Base-by-base conservation (phyloP, 495 filamentous ascomycete species). In the Copromyces sp. region DNA sequence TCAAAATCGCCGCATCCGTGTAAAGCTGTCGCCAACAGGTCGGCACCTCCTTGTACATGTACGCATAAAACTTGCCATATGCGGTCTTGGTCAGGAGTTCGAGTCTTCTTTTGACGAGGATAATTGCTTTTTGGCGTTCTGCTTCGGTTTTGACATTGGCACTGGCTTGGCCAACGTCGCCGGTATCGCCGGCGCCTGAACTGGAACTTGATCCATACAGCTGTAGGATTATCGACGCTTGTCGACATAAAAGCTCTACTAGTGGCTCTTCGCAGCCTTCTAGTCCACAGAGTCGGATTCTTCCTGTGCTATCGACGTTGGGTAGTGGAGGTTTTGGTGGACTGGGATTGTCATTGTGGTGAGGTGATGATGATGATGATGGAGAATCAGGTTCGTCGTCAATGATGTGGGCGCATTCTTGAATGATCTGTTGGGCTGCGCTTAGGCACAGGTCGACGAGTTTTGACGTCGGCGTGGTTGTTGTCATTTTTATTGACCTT, bases 21-120 rank as follows among this genome's bases (percentile, higher is more conserved):
- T 92, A 96, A 14, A 96, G 82, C 69, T 89, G 85, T 17, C 89
- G 86, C 94, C 94, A 97, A 78, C 89, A 91, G 3, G 74, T 69
- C 0, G 93, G 89, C 5, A 97, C 91, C 73, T 93, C 86, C 75
- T 87, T 89, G 82, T 90, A 97, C 5, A 91, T 87, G 73, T 87
- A 95, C 4, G 91, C 87, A 76, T 92, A 91, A 77, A 97, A 86
- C 73, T 92, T 91, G 35, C 81, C 75, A 42, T 85, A 86, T 3
- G 88, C 81, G 45, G 83, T 73, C 0, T 77, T 72, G 3, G 82
- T 73, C 12, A 88, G 68, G 71, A 86, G 84, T 68, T 85, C 81
- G 35, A 87, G 74, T 68, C 86, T 79, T 69, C 76, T 70, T n/a
- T 75, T 76, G 6, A 80, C 69, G 16, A 77, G 71, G 1, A 24